Percentiles rank a stretch among this genome's conserved stretches.
phyloP scores from a whole-genome alignment of 495 filamentous ascomycete species.

The Haplographium delicatum region DNA sequence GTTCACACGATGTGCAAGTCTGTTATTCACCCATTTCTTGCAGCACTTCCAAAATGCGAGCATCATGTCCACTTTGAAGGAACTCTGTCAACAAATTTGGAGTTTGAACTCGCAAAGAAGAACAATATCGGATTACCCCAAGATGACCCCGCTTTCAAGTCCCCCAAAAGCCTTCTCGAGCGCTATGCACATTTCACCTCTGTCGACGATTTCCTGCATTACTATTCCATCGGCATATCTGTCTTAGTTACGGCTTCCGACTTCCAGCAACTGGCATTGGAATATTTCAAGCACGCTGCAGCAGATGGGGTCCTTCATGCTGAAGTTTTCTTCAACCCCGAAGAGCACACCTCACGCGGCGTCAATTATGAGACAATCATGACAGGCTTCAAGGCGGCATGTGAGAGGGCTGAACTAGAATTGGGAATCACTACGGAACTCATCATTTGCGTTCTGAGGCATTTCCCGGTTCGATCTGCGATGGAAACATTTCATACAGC shows the following conservation, averaged over 20 bases:
- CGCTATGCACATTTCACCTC: constrained; percentile 60
- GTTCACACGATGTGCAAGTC: constrained; percentile 43
- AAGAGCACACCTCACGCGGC: constrained; percentile 62
- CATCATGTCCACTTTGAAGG: constrained; percentile 75
- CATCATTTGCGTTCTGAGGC: constrained; percentile 63
- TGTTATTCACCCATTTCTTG: constrained; percentile 52
- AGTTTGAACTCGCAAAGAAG: constrained; percentile 59
- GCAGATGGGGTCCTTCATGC: constrained; percentile 61
- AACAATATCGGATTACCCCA: constrained; percentile 57
- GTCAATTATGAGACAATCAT: constrained; percentile 53
- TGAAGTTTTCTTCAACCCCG: constrained; percentile 72
- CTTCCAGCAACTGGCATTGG: constrained; percentile 65
- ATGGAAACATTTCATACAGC: constrained; percentile 39
- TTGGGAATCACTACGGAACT: constrained; percentile 55
- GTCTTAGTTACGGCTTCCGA: constrained; percentile 53
- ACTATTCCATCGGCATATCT: constrained; percentile 70
- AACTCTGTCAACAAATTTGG: constrained; percentile 55
- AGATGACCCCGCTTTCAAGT: constrained; percentile 48
- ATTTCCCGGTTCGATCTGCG: constrained; percentile 53
- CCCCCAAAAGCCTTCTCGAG: constrained; percentile 46
- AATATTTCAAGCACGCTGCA: constrained; percentile 60
- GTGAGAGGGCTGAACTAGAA: constrained; percentile 51
- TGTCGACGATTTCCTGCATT: constrained; percentile 68
- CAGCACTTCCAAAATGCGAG: constrained; percentile 66
- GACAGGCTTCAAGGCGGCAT: constrained; percentile 50